Evolutionary conservation across 2,329 filamentous ascomycete genomes (phyloP).

Genomic region (Rugonectria rugulosa): DNA sequence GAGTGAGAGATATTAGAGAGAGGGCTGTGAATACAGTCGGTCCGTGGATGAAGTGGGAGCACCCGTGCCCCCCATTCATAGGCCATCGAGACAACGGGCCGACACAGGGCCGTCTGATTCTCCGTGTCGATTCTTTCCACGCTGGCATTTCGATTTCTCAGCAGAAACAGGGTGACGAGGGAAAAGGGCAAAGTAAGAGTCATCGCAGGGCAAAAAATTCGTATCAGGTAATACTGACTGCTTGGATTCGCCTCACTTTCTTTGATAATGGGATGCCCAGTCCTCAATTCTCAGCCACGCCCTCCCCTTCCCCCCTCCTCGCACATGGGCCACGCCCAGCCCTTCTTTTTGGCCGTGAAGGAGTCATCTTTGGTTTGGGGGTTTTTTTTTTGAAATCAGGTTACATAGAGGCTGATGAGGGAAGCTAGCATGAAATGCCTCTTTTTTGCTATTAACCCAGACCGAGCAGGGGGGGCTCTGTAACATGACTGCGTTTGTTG

Average conservation of each 20-base stretch:
- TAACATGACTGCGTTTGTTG: no score
- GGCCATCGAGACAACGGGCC: constrained; percentile 33
- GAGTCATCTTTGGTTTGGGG: background rate
- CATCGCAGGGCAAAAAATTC: background rate
- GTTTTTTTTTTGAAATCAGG: background rate
- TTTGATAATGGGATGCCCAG: background rate
- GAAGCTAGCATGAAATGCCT: constrained; percentile 12
- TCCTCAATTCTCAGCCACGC: constrained; percentile 9
- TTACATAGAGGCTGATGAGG: constrained; percentile 8
- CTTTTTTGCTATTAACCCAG: background rate
- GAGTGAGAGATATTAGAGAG: constrained; percentile 6
- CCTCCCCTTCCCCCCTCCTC: background rate
- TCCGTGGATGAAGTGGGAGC: constrained; percentile 26
- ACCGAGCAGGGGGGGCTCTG: background rate
- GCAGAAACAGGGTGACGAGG: background rate
- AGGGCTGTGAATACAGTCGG: constrained; percentile 34
- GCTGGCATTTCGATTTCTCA: constrained; percentile 19
- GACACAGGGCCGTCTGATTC: constrained; percentile 27
- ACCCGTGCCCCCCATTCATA: constrained; percentile 30
- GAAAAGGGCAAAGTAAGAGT: no score
- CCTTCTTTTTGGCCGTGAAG: no score
- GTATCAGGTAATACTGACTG: background rate
- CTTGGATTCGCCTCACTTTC: constrained; percentile 17
- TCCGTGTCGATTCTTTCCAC: background rate
- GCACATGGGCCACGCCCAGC: background rate